These are phyloP conservation scores for Vitis amurensis DNA, from an alignment of 164 flowering plant genomes.

Conservation along the genomic window DNA sequence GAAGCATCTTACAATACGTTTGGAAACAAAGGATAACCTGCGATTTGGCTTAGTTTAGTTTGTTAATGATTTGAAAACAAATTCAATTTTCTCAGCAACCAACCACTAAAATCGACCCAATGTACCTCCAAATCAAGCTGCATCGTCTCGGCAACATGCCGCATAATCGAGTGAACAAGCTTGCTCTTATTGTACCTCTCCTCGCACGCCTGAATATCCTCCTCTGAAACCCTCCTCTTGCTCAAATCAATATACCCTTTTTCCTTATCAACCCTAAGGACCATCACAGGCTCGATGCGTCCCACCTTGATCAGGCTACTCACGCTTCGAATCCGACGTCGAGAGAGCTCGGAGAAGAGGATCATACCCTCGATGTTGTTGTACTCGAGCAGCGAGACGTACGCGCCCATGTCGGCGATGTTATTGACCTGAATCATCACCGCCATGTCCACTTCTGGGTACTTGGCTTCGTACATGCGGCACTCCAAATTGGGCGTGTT, in stretches of 20 bases:
- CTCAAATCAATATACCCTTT: slow-evolving; percentile 92
- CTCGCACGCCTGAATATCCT: slow-evolving; percentile 81
- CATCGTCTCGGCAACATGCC: slow-evolving; percentile 92
- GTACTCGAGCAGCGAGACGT: slow-evolving; percentile 90
- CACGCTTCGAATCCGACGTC: slow-evolving; percentile 87
- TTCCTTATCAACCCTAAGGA: slow-evolving; percentile 84
- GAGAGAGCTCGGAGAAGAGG: slow-evolving; percentile 90
- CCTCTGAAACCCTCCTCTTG: slow-evolving; percentile 84
- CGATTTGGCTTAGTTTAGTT: too few relatives aligned
- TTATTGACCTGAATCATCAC: slow-evolving; percentile 96
- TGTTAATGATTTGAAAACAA: background rate
- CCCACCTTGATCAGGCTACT: slow-evolving; percentile 90
- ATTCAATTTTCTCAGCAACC: background rate
- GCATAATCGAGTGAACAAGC: slow-evolving; percentile 94
- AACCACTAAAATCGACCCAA: background rate
- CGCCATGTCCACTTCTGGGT: slow-evolving; percentile 90
- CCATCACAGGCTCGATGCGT: slow-evolving; percentile 93
- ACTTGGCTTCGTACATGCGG: slow-evolving; percentile 88
- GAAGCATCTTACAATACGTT: too few relatives aligned
- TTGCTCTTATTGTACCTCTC: slow-evolving; percentile 96
- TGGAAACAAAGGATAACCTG: too few relatives aligned
- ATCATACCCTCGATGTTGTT: slow-evolving; percentile 98
- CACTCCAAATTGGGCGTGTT: slow-evolving; percentile 78
- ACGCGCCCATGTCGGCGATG: slow-evolving; percentile 94
- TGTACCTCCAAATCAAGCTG: slow-evolving; percentile 75